Base-by-base conservation (phyloP, 192 early-diverging fungal genomes). In the Backusella morwellensis region DNA sequence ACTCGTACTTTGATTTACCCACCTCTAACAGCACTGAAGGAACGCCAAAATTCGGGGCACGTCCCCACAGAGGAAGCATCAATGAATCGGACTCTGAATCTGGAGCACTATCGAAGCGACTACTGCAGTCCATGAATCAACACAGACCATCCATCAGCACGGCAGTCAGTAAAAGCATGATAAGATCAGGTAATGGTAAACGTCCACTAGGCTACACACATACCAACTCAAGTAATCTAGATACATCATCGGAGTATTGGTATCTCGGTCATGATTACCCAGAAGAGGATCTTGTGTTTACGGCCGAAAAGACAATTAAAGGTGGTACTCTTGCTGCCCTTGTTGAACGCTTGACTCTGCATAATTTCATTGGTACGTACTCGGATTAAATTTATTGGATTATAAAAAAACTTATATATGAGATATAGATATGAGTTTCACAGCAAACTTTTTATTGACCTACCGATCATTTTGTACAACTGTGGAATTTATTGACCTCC, bases 381-480 rank as follows among this genome's bases (percentile, higher is more conserved):
- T 32, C 32, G 32, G 32, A 32, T 32, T 32, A 32, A 32, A 32
- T 32, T 32, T 32, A 32, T 32, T 32, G 32, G 32, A 32, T 32
- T 32, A 32, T 32, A 32, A 32, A 32, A 32, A 32, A 32, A 32
- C 32, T 32, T 32, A 32, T 32, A 32, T 32, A 32, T 32, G 32
- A 32, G 32, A 32, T 32, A 32, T 70, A 83, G 96, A 99, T 71
- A 81, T 89, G 68, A 92, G 90, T 81, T 98, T 94, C 85, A 92
- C 91, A 35, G 88, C 89, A 36, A 94, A 95, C 0, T 98, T 99
- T 83, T 79, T 99, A 71, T 86, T 99, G 67, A 98, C 98, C 3
- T 99, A 97, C 86, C 94, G 95, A 40, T 96, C 96, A 17, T 98
- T 98, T 73, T 92, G 93, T 6, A 91, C 91, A 7, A 93, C 95